These are phyloP conservation scores for Ceratobasidium sp. DNA, from an alignment of 1,284 basidiomycete species.

Conservation along the genomic window DNA sequence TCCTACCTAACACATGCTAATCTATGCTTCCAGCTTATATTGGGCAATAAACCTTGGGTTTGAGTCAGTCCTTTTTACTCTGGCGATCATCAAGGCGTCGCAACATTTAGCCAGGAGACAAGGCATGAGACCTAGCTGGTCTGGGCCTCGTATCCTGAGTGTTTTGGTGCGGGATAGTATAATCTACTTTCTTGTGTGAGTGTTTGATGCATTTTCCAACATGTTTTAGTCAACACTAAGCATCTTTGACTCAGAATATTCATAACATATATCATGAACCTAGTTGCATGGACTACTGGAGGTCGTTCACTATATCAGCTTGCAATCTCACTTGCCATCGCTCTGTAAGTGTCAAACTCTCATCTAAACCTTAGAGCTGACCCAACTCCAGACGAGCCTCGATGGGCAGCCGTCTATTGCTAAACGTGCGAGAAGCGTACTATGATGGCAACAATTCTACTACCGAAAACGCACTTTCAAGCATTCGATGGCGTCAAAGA, in stretches of 20 bases:
- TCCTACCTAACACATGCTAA: background rate
- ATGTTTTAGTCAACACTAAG: background rate
- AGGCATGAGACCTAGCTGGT: conserved; percentile 24
- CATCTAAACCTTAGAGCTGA: background rate
- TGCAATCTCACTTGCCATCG: conserved; percentile 33
- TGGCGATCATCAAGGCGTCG: conserved; percentile 33
- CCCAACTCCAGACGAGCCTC: conserved; percentile 20
- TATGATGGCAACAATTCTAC: conserved; percentile 3
- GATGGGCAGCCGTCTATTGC: conserved; percentile 37
- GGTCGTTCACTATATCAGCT: conserved; percentile 33
- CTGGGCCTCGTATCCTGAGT: conserved; percentile 35
- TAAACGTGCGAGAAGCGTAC: conserved; percentile 40
- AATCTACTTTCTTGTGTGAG: conserved; percentile 38
- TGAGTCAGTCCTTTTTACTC: conserved; percentile 19
- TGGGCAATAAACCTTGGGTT: conserved; percentile 37
- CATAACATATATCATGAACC: conserved; percentile 41
- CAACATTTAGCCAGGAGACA: conserved; percentile 15
- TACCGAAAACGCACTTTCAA: conserved; percentile 36
- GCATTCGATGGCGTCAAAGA: conserved; percentile 35
- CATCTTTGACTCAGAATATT: conserved; percentile 24
- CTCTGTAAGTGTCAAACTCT: conserved; percentile 15
- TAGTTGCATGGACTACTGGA: conserved; percentile 31
- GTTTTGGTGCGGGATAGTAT: conserved; percentile 37
- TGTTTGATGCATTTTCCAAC: background rate
- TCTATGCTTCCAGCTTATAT: conserved; percentile 23